A percentile compares a stretch with the other conserved stretches of the same genome.
Conservation (phyloP, 164 flowering plant genomes). For the Chimonanthus salicifolius region DNA sequence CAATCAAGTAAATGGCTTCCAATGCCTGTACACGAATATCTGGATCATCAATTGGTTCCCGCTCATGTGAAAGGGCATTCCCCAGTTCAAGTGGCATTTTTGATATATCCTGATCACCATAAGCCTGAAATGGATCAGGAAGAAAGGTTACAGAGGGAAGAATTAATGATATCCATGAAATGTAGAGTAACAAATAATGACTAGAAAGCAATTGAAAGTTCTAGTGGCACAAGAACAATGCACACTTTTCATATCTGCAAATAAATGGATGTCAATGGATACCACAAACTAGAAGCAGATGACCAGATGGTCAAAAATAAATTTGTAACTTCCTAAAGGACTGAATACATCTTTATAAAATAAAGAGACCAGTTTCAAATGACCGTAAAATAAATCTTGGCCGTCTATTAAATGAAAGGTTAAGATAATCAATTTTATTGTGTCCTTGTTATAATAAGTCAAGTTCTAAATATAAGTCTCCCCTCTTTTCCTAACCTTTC, state of each 20-base stretch:
- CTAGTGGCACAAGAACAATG: too few relatives aligned
- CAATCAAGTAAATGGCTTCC: conserved; percentile 78
- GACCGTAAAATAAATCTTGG: too few relatives aligned
- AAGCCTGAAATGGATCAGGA: conserved; percentile 40
- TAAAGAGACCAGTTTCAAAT: too few relatives aligned
- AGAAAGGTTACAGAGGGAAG: not conserved
- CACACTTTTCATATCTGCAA: not conserved
- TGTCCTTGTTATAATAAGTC: too few relatives aligned
- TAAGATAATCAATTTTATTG: too few relatives aligned
- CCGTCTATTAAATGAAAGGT: too few relatives aligned
- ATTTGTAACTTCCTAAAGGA: too few relatives aligned
- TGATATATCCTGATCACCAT: conserved; percentile 61
- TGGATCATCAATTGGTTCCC: conserved; percentile 76
- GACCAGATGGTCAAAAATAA: not conserved
- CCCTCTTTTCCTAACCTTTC: too few relatives aligned
- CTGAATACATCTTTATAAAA: too few relatives aligned
- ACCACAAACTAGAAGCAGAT: not conserved
- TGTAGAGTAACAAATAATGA: not conserved
- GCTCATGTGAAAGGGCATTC: conserved; percentile 78
- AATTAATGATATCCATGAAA: not conserved
- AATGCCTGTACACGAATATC: conserved; percentile 76
- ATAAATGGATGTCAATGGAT: not conserved
- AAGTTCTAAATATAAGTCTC: too few relatives aligned
- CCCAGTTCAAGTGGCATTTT: conserved; percentile 94
- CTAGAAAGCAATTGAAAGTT: not conserved